Percentiles rank a stretch among this genome's conserved stretches.
phyloP scores from a whole-genome alignment of 2,329 filamentous ascomycete genomes.

The Chaetomium sp. region DNA sequence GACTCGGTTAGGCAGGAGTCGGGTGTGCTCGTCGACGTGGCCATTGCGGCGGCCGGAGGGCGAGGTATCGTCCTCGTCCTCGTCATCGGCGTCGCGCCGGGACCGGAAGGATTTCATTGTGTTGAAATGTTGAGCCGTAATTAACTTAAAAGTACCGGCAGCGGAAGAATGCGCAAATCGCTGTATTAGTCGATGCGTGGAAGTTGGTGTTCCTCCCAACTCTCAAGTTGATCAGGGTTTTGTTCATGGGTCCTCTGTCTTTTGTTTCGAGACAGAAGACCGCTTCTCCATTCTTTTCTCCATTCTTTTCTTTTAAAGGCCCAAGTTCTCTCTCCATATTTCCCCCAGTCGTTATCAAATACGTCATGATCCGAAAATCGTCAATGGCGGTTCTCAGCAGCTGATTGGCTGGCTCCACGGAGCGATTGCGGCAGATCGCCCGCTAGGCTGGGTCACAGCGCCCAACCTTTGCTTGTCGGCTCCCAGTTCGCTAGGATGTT shows the following conservation, averaged over 20 bases:
- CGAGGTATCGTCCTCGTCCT: background rate
- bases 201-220: background rate
- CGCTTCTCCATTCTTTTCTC: background rate
- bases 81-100: slow-evolving; percentile 2
- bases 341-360: slow-evolving; percentile 8
- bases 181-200: background rate
- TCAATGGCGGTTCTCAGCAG: background rate
- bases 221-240: background rate
- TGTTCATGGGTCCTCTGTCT: background rate
- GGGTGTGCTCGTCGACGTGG: slow-evolving; percentile 48
- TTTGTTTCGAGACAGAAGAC: background rate
- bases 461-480: background rate
- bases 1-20: slow-evolving; percentile 62
- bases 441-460: slow-evolving; percentile 13
- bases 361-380: slow-evolving; percentile 16
- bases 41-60: slow-evolving; percentile 25
- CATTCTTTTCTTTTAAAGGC: background rate
- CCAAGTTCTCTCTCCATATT: background rate
- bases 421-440: slow-evolving; percentile 15
- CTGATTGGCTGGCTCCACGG: slow-evolving; percentile 5
- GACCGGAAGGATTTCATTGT: background rate
- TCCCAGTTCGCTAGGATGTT: background rate
- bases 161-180: no score
- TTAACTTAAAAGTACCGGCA: no score
- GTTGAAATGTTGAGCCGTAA: no score